Conservation (phyloP, 352 stramenopile species). For the Stramenopiles sp. region DNA sequence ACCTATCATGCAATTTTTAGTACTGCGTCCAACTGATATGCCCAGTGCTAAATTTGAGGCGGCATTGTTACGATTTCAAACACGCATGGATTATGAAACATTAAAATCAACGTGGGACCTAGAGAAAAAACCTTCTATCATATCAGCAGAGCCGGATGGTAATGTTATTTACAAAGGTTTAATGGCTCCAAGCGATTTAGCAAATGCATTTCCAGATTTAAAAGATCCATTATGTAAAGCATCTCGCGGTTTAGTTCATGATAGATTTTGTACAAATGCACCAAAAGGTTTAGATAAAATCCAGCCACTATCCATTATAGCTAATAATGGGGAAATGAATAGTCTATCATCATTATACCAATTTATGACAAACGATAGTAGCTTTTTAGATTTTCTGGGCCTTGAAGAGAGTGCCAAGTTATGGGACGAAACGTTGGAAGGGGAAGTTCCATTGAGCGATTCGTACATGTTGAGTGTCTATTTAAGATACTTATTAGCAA, state of each 20-base stretch:
- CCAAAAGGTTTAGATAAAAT: conserved; percentile 85
- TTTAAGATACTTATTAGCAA: not conserved
- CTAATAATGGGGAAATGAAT: conserved; percentile 96
- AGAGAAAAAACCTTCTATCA: not conserved
- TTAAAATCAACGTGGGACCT: not conserved
- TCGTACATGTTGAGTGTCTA: not conserved
- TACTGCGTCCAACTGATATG: not conserved
- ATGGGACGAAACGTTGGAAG: not conserved
- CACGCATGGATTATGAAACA: not conserved
- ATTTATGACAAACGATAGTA: not conserved
- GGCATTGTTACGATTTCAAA: not conserved
- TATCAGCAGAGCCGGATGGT: not conserved
- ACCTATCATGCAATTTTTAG: not conserved
- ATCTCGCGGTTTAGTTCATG: conserved; percentile 58
- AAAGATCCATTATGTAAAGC: not conserved
- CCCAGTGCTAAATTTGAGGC: not conserved
- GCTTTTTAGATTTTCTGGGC: not conserved
- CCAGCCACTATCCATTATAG: conserved; percentile 91
- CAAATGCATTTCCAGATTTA: not conserved
- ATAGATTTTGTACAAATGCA: conserved; percentile 91
- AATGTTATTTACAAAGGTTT: not conserved
- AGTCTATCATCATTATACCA: conserved; percentile 20
- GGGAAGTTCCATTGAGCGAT: not conserved
- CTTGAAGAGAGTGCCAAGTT: not conserved
- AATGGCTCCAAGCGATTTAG: not conserved